Percentiles rank a stretch among this genome's conserved stretches.
phyloP scores from a whole-genome alignment of 1,284 basidiomycete species.

The Marasmius tenuissimus region DNA sequence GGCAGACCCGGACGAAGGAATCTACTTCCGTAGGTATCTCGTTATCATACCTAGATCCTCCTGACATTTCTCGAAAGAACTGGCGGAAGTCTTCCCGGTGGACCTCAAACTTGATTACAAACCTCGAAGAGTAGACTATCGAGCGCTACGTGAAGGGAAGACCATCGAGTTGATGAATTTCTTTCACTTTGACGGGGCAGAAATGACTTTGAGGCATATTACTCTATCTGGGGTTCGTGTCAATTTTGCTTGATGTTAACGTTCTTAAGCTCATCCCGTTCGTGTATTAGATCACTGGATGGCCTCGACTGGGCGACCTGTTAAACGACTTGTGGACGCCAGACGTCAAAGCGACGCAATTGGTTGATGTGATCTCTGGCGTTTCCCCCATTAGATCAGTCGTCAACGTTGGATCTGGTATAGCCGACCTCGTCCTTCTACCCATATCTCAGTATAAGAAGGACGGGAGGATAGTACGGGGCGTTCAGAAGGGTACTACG shows the following conservation, averaged over 20 bases:
- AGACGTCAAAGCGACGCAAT: slow-evolving; percentile 97
- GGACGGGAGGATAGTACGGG: slow-evolving; percentile 90
- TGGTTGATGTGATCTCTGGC: slow-evolving; percentile 97
- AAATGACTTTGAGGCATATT: slow-evolving; percentile 95
- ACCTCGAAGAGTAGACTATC: slow-evolving; percentile 94
- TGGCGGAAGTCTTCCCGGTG: slow-evolving; percentile 88
- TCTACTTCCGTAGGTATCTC: slow-evolving; percentile 71
- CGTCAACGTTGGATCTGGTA: slow-evolving; percentile 95
- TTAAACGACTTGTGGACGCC: slow-evolving; percentile 99
- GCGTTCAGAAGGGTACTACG: slow-evolving; percentile 91
- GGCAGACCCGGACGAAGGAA: slow-evolving; percentile 39
- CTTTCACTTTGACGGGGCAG: slow-evolving; percentile 98
- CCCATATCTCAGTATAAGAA: slow-evolving; percentile 98
- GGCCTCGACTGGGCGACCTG: slow-evolving; percentile 84
- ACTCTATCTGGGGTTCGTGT: slow-evolving; percentile 82
- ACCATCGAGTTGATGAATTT: slow-evolving; percentile 99
- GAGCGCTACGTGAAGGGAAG: slow-evolving; percentile 86
- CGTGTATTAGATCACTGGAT: slow-evolving; percentile 76
- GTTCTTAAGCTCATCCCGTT: slow-evolving; percentile 3
- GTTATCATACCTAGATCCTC: background rate
- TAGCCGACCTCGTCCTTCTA: slow-evolving; percentile 92
- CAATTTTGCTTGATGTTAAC: slow-evolving; percentile 15
- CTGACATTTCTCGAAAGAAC: slow-evolving; percentile 48
- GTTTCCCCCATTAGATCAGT: slow-evolving; percentile 93
- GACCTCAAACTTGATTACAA: slow-evolving; percentile 97